Percentiles rank a stretch among this genome's conserved stretches.
Evolutionary conservation across 192 early-diverging fungal species (phyloP).

Genomic region (Entophlyctis helioformis): DNA sequence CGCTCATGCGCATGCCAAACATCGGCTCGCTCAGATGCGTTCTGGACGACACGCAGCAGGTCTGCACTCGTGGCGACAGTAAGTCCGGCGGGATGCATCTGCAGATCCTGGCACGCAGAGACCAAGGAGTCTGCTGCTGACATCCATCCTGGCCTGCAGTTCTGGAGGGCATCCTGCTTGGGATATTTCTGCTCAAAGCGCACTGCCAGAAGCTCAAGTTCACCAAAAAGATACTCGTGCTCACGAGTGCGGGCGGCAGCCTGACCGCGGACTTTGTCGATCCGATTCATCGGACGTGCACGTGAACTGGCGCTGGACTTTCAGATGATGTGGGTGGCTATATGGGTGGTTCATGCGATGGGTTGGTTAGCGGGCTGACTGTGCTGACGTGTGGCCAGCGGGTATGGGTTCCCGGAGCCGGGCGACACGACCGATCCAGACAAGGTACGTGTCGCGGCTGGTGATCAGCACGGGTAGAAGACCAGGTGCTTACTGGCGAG

Average conservation of each 20-base stretch:
- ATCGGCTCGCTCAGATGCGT: too few species aligned
- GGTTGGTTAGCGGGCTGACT: not conserved
- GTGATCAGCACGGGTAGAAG: not conserved
- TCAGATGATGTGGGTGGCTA: constrained; percentile 36
- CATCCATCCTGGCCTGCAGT: too few species aligned
- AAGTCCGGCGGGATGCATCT: too few species aligned
- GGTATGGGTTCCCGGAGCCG: constrained; percentile 23
- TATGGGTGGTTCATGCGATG: constrained; percentile 1
- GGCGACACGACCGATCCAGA: constrained; percentile 5
- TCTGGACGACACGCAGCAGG: too few species aligned
- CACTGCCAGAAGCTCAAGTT: constrained; percentile 52
- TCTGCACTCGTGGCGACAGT: too few species aligned
- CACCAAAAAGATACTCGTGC: constrained; percentile 48
- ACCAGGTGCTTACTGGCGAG: constrained; percentile 1
- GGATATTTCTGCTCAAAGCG: constrained; percentile 34
- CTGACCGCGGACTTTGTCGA: constrained; percentile 36
- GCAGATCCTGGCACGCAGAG: too few species aligned
- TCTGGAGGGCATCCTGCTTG: constrained; percentile 51
- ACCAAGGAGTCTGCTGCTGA: too few species aligned
- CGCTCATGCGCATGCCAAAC: too few species aligned
- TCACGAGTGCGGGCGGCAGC: constrained; percentile 43
- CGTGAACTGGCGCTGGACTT: constrained; percentile 11
- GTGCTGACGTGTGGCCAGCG: constrained; percentile 9
- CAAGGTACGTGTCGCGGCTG: constrained; percentile 7
- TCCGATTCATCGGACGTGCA: constrained; percentile 12